Evolutionary conservation across 2,329 filamentous ascomycete species (phyloP).

Genomic region (Trichophyton rubrum): DNA sequence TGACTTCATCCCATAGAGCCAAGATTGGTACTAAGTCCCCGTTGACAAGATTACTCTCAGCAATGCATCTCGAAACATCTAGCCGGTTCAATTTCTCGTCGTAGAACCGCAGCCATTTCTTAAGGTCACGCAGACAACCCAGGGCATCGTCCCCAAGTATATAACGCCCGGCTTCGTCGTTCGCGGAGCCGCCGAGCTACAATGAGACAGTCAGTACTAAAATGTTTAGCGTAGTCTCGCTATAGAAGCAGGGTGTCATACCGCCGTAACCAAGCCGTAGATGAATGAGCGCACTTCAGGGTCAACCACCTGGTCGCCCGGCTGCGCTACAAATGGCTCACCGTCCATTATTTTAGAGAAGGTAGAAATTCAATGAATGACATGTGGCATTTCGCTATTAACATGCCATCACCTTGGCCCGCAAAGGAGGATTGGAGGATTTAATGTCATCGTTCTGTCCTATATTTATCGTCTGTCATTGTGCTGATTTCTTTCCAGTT

Average conservation of each 20-base stretch:
- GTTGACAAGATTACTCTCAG: conserved; percentile 82
- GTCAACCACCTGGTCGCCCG: conserved; percentile 51
- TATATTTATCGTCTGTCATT: not conserved
- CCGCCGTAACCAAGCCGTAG: conserved; percentile 84
- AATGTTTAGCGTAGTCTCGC: not conserved
- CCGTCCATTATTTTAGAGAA: conserved; percentile 28
- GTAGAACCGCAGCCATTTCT: conserved; percentile 89
- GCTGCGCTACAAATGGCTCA: conserved; percentile 25
- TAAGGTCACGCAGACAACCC: conserved; percentile 82
- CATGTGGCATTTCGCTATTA: not conserved
- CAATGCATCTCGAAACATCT: conserved; percentile 85
- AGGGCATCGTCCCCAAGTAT: conserved; percentile 85
- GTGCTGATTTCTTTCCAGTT: not conserved
- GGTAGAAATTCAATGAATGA: not conserved
- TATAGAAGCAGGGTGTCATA: conserved; percentile 40
- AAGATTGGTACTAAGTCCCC: conserved; percentile 86
- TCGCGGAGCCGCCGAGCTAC: conserved; percentile 72
- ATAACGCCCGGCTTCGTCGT: conserved; percentile 70
- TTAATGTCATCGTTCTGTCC: not conserved
- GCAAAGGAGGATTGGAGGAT: not conserved
- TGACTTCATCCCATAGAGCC: conserved; percentile 63
- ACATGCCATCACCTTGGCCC: not conserved
- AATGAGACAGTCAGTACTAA: not conserved
- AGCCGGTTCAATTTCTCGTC: conserved; percentile 87
- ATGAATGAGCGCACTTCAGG: conserved; percentile 88